A percentile compares a stretch with the other conserved stretches of the same genome.
Evolutionary conservation across 495 filamentous ascomycete genomes (phyloP).

Genomic region (Jackrogersella minutella): DNA sequence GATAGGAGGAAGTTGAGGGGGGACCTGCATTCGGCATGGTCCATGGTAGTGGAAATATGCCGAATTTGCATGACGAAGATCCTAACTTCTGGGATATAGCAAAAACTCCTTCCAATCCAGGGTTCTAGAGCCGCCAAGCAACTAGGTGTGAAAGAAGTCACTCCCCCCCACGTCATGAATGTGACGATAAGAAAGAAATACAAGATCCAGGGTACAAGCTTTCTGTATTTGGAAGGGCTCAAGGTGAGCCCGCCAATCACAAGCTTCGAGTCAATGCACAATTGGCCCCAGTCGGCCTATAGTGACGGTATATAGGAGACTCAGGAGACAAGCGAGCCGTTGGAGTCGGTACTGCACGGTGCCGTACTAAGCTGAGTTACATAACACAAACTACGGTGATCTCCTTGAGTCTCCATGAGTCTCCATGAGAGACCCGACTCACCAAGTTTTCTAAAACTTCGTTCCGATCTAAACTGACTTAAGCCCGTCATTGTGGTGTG

Average conservation of each 20-base stretch:
- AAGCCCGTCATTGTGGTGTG: conserved; percentile 11
- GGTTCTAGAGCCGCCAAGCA: conserved; percentile 26
- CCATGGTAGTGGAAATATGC: conserved; percentile 6
- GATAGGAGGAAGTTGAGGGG: background rate
- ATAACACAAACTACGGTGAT: background rate
- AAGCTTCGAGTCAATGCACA: background rate
- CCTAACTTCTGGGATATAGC: conserved; percentile 35
- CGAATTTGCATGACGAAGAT: conserved; percentile 33
- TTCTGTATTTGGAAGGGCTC: conserved; percentile 2
- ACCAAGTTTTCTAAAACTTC: background rate
- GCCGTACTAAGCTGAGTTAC: background rate
- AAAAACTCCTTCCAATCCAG: conserved; percentile 20
- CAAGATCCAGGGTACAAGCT: conserved; percentile 16
- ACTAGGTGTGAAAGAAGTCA: conserved; percentile 14
- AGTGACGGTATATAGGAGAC: background rate
- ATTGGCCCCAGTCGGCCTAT: conserved; percentile 7
- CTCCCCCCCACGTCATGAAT: conserved; percentile 18
- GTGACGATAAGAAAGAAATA: conserved; percentile 22
- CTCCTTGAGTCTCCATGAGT: no score
- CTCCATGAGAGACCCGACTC: no score
- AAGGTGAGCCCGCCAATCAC: conserved; percentile 14
- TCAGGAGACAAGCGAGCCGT: conserved; percentile 1
- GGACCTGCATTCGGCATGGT: conserved; percentile 21
- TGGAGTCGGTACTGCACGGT: background rate
- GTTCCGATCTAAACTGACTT: background rate